Conservation (phyloP, 352 stramenopile genomes). For the Pythium volutum region DNA sequence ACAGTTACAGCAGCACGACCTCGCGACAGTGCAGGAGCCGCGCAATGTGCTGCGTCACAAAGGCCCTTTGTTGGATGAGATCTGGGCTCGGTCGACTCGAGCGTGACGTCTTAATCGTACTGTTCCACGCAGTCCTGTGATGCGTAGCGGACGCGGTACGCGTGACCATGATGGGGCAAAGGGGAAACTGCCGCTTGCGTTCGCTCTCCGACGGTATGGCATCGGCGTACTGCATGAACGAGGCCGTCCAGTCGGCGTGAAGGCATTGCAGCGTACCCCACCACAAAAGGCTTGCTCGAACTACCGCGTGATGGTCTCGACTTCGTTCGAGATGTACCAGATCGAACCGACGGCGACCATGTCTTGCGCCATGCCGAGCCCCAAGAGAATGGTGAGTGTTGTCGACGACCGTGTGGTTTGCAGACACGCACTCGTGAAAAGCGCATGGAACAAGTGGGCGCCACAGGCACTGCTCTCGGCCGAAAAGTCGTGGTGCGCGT, state of each 20-base stretch:
- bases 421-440: slow-evolving; percentile 37
- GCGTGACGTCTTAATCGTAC: no score
- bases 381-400: slow-evolving; percentile 25
- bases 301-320: not conserved
- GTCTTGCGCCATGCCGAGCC: slow-evolving; percentile 25
- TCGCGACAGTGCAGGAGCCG: slow-evolving; percentile 20
- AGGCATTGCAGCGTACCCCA: not conserved
- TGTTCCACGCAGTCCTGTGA: not conserved
- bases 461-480: slow-evolving; percentile 16
- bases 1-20: slow-evolving; percentile 17
- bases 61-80: not conserved
- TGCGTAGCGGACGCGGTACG: not conserved
- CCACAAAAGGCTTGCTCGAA: not conserved
- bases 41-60: not conserved
- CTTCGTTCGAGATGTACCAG: not conserved
- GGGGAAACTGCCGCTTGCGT: not conserved
- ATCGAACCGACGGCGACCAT: not conserved
- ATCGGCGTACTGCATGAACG: not conserved
- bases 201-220: not conserved
- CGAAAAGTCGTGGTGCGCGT: slow-evolving; percentile 28
- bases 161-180: not conserved
- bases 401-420: slow-evolving; percentile 36
- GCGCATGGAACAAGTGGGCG: slow-evolving; percentile 33
- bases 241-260: not conserved
- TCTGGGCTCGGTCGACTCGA: no score